phyloP scores from a whole-genome alignment of 495 filamentous ascomycete species.

The Thermothielavioides terrestris region DNA sequence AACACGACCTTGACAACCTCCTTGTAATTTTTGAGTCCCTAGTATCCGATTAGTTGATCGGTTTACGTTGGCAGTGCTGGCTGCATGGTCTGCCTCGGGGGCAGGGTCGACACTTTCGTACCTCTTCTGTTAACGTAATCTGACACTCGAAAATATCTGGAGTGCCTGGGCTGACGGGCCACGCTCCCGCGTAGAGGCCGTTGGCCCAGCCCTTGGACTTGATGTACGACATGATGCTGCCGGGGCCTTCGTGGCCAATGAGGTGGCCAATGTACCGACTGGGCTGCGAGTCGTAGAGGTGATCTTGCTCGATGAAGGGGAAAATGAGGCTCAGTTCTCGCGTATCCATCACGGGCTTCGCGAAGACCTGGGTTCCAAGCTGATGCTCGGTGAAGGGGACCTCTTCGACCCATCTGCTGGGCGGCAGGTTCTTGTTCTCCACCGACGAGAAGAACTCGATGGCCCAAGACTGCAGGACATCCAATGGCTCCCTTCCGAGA shows the following conservation, averaged over 20 bases:
- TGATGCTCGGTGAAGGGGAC: slow-evolving; percentile 58
- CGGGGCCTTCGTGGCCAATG: slow-evolving; percentile 94
- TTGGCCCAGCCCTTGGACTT: slow-evolving; percentile 97
- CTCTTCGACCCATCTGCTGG: slow-evolving; percentile 72
- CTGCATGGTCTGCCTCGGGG: no score
- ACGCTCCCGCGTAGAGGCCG: slow-evolving; percentile 69
- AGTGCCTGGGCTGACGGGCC: slow-evolving; percentile 69
- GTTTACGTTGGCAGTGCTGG: no score
- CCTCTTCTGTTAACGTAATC: slow-evolving; percentile 80
- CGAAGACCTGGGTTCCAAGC: slow-evolving; percentile 74
- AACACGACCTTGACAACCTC: slow-evolving; percentile 85
- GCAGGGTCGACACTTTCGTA: slow-evolving; percentile 13
- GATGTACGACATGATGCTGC: slow-evolving; percentile 89
- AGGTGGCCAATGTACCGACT: slow-evolving; percentile 87
- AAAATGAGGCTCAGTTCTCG: slow-evolving; percentile 79
- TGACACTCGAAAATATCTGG: slow-evolving; percentile 70
- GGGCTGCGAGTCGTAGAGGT: slow-evolving; percentile 72
- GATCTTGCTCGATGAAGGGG: slow-evolving; percentile 82
- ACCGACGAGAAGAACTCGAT: slow-evolving; percentile 76
- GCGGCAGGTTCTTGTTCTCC: slow-evolving; percentile 73
- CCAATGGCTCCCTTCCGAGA: slow-evolving; percentile 78
- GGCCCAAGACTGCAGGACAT: slow-evolving; percentile 83
- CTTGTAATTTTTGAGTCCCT: slow-evolving; percentile 65
- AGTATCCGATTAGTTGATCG: slow-evolving; percentile 4
- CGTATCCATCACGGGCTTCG: slow-evolving; percentile 93